Evolutionary conservation across 2,329 filamentous ascomycete genomes (phyloP).

Genomic region (Penicillium sp.): DNA sequence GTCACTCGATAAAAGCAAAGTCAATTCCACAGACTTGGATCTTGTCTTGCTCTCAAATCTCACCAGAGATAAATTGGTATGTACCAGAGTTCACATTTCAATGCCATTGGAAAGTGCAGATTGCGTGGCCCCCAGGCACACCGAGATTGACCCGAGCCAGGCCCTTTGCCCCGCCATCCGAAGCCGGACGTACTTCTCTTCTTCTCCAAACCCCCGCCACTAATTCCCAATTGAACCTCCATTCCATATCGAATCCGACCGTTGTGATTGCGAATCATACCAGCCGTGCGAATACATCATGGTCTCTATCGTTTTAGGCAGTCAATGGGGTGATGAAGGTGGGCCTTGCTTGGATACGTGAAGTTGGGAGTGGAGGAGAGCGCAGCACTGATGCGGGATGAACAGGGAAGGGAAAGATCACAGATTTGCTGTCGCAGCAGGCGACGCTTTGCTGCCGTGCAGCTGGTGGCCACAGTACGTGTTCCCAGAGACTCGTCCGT

Average conservation of each 20-base stretch:
- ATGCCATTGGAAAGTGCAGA: not conserved
- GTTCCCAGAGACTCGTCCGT: not conserved
- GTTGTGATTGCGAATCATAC: conserved; percentile 4
- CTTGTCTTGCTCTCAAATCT: not conserved
- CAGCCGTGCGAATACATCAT: conserved; percentile 21
- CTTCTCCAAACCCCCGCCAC: conserved; percentile 17
- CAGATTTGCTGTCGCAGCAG: conserved; percentile 49
- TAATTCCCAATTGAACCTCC: conserved; percentile 10
- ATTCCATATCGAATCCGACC: conserved; percentile 11
- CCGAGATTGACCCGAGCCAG: conserved; percentile 20
- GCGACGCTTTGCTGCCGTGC: conserved; percentile 48
- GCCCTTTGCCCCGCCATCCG: conserved; percentile 23
- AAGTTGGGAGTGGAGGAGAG: conserved; percentile 5
- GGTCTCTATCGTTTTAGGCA: conserved; percentile 49
- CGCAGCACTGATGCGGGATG: conserved; percentile 12
- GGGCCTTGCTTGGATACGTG: conserved; percentile 4
- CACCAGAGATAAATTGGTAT: not conserved
- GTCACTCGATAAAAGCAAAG: conserved; percentile 6
- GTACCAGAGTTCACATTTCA: not conserved
- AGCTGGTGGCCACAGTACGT: conserved; percentile 50
- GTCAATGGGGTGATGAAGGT: conserved; percentile 54
- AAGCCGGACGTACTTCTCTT: conserved; percentile 23
- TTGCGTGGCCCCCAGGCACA: conserved; percentile 1
- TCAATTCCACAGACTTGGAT: not conserved
- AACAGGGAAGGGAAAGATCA: conserved; percentile 51